Conservation (phyloP, 2,329 filamentous ascomycete genomes). For the Ceratocystis alfenasii region DNA sequence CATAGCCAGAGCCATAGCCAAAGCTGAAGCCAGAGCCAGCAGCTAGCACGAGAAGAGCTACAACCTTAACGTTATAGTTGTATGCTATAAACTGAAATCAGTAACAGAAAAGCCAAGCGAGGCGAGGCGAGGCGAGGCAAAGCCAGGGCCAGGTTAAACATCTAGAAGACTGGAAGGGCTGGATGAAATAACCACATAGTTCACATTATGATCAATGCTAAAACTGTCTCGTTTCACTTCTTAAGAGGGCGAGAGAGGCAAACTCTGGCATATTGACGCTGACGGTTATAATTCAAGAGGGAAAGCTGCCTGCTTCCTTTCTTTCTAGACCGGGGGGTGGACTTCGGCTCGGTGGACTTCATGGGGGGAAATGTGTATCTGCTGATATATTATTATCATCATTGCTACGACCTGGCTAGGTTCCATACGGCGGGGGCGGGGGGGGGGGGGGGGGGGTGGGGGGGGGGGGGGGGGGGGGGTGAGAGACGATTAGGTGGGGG, state of each 20-base stretch:
- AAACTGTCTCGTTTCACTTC: not conserved
- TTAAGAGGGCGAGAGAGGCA: not conserved
- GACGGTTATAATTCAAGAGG: not conserved
- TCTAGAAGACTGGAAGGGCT: no score
- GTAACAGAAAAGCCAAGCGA: not conserved
- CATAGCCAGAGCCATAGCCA: no score
- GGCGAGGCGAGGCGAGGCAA: not conserved
- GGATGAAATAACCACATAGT: not conserved
- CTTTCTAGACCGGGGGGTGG: not conserved
- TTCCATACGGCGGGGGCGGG: not conserved
- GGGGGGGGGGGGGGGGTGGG: not conserved
- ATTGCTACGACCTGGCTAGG: not conserved
- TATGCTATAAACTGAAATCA: not conserved
- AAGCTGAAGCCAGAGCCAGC: no score
- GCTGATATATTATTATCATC: not conserved
- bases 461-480: not conserved
- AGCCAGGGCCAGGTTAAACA: not conserved
- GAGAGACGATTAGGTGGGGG: not conserved
- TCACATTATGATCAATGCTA: not conserved
- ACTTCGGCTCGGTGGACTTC: not conserved
- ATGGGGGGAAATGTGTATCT: not conserved
- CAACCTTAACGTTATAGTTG: constrained; percentile 1
- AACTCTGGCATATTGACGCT: not conserved
- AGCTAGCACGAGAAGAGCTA: not conserved
- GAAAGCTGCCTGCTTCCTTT: not conserved